Percentiles rank a stretch among this genome's conserved stretches.
These are phyloP conservation scores for Boletus sensibilis DNA, from an alignment of 768 basidiomycete genomes.

Conservation along the genomic window DNA sequence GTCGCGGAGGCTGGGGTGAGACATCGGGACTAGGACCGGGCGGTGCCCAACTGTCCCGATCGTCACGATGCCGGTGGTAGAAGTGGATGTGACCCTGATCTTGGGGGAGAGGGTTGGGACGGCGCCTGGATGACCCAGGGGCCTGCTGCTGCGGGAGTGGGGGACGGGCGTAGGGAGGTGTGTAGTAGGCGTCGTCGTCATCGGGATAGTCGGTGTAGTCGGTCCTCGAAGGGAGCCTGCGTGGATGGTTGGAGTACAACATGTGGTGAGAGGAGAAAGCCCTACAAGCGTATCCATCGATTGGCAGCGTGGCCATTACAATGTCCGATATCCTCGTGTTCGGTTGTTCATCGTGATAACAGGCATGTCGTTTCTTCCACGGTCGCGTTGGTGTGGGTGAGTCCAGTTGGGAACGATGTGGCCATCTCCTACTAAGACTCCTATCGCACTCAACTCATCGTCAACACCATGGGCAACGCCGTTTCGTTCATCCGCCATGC, in stretches of 20 bases:
- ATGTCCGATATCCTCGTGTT: neutral
- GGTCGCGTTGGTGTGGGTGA: no score
- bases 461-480: conserved; percentile 27
- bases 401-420: no score
- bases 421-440: no score
- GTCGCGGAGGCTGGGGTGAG: conserved; percentile 13
- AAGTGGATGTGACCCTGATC: conserved; percentile 7
- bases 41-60: conserved; percentile 16
- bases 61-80: conserved; percentile 24
- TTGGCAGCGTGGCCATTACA: no score
- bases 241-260: conserved; percentile 2
- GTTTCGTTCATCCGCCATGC: conserved; percentile 22
- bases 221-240: neutral
- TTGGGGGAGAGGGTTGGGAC: conserved; percentile 9
- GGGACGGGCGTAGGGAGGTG: conserved; percentile 6
- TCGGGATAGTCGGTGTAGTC: conserved; percentile 10
- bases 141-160: conserved; percentile 8
- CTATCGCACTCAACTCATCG: neutral
- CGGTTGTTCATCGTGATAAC: no score
- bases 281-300: no score
- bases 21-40: conserved; percentile 14
- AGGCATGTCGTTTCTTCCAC: no score
- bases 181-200: conserved; percentile 19
- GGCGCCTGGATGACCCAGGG: conserved; percentile 12
- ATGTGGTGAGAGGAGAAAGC: conserved; percentile 2